These are phyloP conservation scores for Colletotrichum lini DNA, from an alignment of 2,329 filamentous ascomycete genomes.

Conservation along the genomic window DNA sequence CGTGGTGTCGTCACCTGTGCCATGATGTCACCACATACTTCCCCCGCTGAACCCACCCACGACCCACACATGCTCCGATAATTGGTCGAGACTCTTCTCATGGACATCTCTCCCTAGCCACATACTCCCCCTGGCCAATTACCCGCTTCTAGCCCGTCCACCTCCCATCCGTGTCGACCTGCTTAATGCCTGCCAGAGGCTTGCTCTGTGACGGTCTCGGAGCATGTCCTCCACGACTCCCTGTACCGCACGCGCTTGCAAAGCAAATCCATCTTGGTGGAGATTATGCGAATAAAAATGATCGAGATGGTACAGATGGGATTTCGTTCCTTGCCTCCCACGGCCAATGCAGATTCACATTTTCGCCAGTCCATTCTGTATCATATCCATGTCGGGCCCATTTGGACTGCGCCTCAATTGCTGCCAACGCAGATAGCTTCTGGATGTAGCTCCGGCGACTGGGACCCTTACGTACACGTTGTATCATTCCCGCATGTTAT, in stretches of 20 bases:
- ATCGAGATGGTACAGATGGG: conserved; percentile 13
- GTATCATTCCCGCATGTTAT: conserved; percentile 22
- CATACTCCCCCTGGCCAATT: conserved; percentile 21
- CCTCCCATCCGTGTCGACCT: background rate
- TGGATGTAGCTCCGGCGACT: conserved; percentile 17
- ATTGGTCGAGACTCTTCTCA: conserved; percentile 37
- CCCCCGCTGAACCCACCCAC: conserved; percentile 35
- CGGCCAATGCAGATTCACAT: background rate
- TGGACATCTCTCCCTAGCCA: conserved; percentile 29
- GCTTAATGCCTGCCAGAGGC: background rate
- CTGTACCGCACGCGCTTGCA: background rate
- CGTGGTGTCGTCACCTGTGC: conserved; percentile 53
- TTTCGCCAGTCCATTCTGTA: background rate
- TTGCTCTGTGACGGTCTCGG: conserved; percentile 9
- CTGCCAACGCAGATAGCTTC: conserved; percentile 38
- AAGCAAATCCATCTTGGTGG: background rate
- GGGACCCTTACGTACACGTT: conserved; percentile 26
- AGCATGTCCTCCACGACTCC: conserved; percentile 26
- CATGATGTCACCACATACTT: conserved; percentile 60
- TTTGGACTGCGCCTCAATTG: conserved; percentile 21
- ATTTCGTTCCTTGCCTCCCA: background rate
- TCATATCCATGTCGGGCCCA: background rate
- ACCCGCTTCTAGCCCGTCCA: conserved; percentile 33
- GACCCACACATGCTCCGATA: conserved; percentile 12
- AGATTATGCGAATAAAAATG: conserved; percentile 4